These are phyloP conservation scores for Phytophthora syringae DNA, from an alignment of 352 stramenopile species.

Conservation along the genomic window DNA sequence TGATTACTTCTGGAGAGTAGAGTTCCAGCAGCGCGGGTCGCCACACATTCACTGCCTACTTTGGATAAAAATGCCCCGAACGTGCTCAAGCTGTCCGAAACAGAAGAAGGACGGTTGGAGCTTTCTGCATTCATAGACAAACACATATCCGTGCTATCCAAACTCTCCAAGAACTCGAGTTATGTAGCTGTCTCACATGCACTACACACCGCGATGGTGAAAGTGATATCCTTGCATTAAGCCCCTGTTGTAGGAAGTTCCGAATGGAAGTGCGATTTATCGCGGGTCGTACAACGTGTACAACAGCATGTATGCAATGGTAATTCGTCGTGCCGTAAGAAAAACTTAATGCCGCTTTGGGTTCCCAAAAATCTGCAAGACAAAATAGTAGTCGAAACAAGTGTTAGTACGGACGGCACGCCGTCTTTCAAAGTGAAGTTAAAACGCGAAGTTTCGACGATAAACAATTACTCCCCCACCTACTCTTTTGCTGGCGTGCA, in stretches of 20 bases:
- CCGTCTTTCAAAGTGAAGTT: conserved; percentile 15
- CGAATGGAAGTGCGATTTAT: conserved; percentile 22
- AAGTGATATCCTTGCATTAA: conserved; percentile 7
- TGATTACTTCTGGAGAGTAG: conserved; percentile 37
- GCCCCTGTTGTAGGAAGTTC: not conserved
- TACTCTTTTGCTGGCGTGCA: conserved; percentile 10
- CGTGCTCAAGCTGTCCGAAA: conserved; percentile 19
- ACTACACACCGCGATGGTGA: not conserved
- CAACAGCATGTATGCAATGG: conserved; percentile 18
- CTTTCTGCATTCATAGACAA: conserved; percentile 14
- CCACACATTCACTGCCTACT: conserved; percentile 30
- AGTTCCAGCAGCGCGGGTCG: conserved; percentile 33
- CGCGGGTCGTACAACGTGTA: too few species aligned
- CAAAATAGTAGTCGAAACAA: not conserved
- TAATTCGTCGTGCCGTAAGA: conserved; percentile 7
- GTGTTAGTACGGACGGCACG: not conserved
- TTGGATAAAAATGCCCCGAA: conserved; percentile 31
- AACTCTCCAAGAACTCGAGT: not conserved
- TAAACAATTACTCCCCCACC: conserved; percentile 24
- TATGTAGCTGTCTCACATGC: conserved; percentile 3
- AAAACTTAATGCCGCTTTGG: conserved; percentile 12
- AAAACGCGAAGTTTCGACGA: conserved; percentile 4
- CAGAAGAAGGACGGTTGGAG: conserved; percentile 2
- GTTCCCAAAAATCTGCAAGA: conserved; percentile 11
- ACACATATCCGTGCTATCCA: conserved; percentile 9